A percentile compares a stretch with the other conserved stretches of the same genome.
These are phyloP conservation scores for Pseudogymnoascus sp. DNA, from an alignment of 2,329 filamentous ascomycete genomes.

Conservation along the genomic window DNA sequence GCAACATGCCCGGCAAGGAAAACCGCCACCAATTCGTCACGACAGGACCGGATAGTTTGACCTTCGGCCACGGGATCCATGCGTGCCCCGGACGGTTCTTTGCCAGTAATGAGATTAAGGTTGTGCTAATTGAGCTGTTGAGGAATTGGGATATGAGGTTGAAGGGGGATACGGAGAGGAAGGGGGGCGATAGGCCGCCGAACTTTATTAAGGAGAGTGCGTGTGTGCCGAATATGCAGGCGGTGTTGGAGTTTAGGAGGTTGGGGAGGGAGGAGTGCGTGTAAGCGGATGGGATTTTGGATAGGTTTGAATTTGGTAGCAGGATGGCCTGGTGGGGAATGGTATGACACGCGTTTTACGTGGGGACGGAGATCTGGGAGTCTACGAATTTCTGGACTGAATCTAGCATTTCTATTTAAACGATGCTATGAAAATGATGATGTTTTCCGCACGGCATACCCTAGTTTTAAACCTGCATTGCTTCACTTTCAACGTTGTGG, in stretches of 20 bases:
- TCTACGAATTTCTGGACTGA: not conserved
- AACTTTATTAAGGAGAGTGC: constrained; percentile 29
- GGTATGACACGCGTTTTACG: not conserved
- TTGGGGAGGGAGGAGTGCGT: not conserved
- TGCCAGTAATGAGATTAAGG: constrained; percentile 34
- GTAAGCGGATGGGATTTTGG: not conserved
- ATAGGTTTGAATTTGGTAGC: not conserved
- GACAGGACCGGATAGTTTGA: constrained; percentile 27
- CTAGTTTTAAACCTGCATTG: not conserved
- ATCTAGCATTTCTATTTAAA: not conserved
- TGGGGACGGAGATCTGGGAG: not conserved
- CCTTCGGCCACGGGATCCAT: constrained; percentile 37
- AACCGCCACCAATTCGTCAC: constrained; percentile 32
- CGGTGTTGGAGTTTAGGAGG: constrained; percentile 18
- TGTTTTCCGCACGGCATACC: not conserved
- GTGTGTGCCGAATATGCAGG: constrained; percentile 15
- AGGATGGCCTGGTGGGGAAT: not conserved
- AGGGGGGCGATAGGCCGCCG: constrained; percentile 65
- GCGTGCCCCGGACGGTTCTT: constrained; percentile 39
- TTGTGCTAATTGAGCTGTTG: constrained; percentile 28
- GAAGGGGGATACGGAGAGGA: constrained; percentile 75
- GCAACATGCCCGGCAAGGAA: constrained; percentile 20
- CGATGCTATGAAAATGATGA: not conserved
- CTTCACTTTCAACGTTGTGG: not conserved
- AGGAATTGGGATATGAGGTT: constrained; percentile 28